Percentiles rank a stretch among this genome's conserved stretches.
Conservation (phyloP, 257 asterid species). For the Mitragyna speciosa region DNA sequence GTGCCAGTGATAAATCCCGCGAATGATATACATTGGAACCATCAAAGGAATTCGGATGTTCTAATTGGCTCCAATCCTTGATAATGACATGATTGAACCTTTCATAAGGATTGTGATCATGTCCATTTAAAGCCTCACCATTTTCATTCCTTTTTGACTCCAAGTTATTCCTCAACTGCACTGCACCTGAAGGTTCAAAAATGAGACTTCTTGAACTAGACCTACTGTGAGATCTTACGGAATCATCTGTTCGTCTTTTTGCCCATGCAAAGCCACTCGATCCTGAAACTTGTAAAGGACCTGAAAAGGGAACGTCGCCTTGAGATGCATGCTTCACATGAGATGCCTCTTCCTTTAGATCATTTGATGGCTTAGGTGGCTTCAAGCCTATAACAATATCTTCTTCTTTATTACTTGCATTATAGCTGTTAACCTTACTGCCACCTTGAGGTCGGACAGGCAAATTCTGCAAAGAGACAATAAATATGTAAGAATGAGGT, state of each 20-base stretch:
- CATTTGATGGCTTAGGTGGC: conserved; percentile 45
- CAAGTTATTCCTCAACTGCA: conserved; percentile 53
- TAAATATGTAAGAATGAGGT: conserved; percentile 4
- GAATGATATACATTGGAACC: conserved; percentile 78
- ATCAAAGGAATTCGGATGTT: conserved; percentile 72
- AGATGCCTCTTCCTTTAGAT: conserved; percentile 49
- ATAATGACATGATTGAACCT: conserved; percentile 44
- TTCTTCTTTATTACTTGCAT: conserved; percentile 33
- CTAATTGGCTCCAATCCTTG: conserved; percentile 76
- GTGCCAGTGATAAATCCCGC: conserved; percentile 74
- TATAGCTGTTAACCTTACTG: conserved; percentile 35
- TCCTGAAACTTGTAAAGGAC: conserved; percentile 85
- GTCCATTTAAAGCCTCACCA: conserved; percentile 39
- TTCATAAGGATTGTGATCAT: conserved; percentile 47
- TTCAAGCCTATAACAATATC: conserved; percentile 39
- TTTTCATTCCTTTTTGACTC: conserved; percentile 53
- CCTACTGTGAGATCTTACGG: conserved; percentile 70
- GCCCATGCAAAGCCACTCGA: conserved; percentile 99
- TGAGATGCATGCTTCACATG: conserved; percentile 79
- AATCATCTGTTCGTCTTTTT: conserved; percentile 56
- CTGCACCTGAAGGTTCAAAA: conserved; percentile 58
- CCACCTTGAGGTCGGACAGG: conserved; percentile 48
- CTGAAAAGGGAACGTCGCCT: conserved; percentile 73
- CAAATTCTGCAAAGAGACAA: conserved; percentile 47
- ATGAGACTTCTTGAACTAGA: conserved; percentile 88